phyloP scores from a whole-genome alignment of 2,329 filamentous ascomycete genomes.

The Microcera coccophila region DNA sequence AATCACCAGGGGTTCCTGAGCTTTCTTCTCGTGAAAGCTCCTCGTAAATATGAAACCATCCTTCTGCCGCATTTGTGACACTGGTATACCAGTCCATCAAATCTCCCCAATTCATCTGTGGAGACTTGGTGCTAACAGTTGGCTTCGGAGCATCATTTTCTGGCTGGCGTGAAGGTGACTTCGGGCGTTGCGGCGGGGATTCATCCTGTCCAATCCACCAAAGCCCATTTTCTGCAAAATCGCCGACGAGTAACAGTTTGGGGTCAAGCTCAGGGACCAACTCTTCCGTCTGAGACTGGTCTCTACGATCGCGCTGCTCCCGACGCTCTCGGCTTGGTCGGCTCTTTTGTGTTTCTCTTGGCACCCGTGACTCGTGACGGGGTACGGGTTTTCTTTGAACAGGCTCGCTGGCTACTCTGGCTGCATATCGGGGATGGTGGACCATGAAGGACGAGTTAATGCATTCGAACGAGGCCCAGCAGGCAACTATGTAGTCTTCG shows the following conservation, averaged over 20 bases:
- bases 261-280: conserved; percentile 58
- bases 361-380: conserved; percentile 14
- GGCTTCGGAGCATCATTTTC: conserved; percentile 17
- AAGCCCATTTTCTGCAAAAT: conserved; percentile 74
- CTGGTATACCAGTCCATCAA: conserved; percentile 70
- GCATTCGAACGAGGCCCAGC: conserved; percentile 65
- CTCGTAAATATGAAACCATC: conserved; percentile 61
- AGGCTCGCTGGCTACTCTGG: conserved; percentile 20
- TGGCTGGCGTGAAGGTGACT: conserved; percentile 12
- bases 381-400: conserved; percentile 27
- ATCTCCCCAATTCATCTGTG: conserved; percentile 71
- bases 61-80: conserved; percentile 62
- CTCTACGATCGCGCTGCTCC: conserved; percentile 31
- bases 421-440: conserved; percentile 34
- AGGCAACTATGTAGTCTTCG: conserved; percentile 70
- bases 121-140: conserved; percentile 40
- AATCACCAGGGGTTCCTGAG: conserved; percentile 33
- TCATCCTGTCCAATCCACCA: conserved; percentile 69
- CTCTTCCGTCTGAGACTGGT: conserved; percentile 16
- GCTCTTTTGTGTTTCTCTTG: conserved; percentile 32
- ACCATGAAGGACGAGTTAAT: conserved; percentile 74
- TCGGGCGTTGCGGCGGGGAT: conserved; percentile 8
- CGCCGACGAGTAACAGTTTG: conserved; percentile 68
- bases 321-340: conserved; percentile 30
- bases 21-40: conserved; percentile 36